Conservation (phyloP, 345 rosid genomes). For the Toxicodendron radicans region DNA sequence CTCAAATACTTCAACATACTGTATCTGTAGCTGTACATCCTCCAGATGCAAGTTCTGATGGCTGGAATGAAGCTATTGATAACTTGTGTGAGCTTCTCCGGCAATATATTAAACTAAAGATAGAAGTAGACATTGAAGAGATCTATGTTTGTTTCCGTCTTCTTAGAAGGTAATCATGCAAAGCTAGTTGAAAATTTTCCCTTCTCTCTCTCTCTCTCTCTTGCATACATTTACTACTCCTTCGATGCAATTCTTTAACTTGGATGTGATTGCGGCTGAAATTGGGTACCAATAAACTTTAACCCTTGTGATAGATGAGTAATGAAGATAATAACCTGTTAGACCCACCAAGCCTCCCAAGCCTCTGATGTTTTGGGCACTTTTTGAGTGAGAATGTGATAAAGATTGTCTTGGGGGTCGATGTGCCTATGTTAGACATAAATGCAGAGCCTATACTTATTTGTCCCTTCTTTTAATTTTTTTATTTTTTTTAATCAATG, state of each 20-base stretch:
- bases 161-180: constrained; percentile 57
- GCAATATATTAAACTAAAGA: constrained; percentile 65
- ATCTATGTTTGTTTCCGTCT: constrained; percentile 70
- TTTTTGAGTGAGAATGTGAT: not conserved
- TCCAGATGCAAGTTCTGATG: constrained; percentile 37
- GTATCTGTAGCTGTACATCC: constrained; percentile 34
- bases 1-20: constrained; percentile 52
- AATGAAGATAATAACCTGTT: not conserved
- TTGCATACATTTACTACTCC: not conserved
- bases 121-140: constrained; percentile 78
- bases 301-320: not conserved
- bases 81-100: constrained; percentile 60
- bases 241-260: not conserved
- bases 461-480: no score
- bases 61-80: constrained; percentile 47
- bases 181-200: not conserved
- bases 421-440: not conserved
- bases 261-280: not conserved
- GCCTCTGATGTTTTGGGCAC: not conserved
- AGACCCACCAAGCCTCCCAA: constrained; percentile 9
- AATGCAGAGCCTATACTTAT: not conserved
- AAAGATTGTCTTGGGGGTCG: not conserved
- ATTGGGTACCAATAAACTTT: not conserved
- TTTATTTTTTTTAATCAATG: no score
- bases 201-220: not conserved